Evolutionary conservation across 1,284 basidiomycete species (phyloP).

Genomic region (Nidula niveotomentosa): DNA sequence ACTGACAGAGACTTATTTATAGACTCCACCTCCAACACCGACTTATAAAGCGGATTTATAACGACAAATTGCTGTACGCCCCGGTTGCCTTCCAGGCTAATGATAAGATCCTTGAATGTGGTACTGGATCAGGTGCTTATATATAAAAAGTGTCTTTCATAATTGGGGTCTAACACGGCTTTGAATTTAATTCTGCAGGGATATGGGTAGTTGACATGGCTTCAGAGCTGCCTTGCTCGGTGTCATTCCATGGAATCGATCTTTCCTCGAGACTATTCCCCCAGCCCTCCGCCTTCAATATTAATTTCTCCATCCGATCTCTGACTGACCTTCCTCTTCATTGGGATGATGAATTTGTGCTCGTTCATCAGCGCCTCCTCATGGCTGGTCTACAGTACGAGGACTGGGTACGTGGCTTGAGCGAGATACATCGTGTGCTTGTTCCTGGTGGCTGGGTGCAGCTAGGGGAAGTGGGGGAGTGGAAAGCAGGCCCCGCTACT

Average conservation of each 20-base stretch:
- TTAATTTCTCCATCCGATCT: background rate
- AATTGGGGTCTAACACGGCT: background rate
- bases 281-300: background rate
- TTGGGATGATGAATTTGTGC: background rate
- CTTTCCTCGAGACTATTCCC: background rate
- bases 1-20: background rate
- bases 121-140: background rate
- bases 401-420: background rate
- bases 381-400: background rate
- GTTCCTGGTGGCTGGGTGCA: slow-evolving; percentile 1
- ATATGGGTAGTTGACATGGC: background rate
- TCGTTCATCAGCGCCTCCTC: background rate
- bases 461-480: background rate
- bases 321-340: background rate
- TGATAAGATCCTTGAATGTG: background rate
- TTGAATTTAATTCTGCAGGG: background rate
- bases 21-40: background rate
- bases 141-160: background rate
- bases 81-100: background rate
- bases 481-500: background rate
- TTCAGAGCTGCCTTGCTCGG: background rate
- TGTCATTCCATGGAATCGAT: background rate
- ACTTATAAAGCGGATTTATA: background rate
- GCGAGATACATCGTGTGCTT: background rate
- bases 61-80: background rate